Evolutionary conservation across 192 early-diverging fungal species (phyloP).

Genomic region (Glomus cerebriforme): DNA sequence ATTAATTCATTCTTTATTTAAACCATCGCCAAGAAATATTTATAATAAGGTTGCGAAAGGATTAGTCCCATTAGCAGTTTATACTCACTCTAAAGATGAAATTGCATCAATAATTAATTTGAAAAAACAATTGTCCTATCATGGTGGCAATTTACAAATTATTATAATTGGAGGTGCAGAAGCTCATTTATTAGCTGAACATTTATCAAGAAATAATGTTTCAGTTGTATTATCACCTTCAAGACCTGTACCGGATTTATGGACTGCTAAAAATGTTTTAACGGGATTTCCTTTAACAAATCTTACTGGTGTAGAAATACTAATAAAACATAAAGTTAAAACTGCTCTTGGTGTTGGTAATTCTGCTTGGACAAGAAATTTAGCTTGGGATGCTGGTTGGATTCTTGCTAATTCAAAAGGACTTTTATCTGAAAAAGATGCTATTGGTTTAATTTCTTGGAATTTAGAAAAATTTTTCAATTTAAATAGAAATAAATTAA

Average conservation of each 20-base stretch:
- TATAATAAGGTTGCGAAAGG: slow-evolving; percentile 48
- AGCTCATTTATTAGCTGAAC: slow-evolving; percentile 61
- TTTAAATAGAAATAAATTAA: slow-evolving; percentile 37
- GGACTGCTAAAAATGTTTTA: slow-evolving; percentile 61
- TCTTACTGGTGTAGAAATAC: slow-evolving; percentile 53
- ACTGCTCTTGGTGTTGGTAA: slow-evolving; percentile 55
- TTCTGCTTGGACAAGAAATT: slow-evolving; percentile 58
- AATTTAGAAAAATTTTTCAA: slow-evolving; percentile 70
- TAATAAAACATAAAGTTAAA: slow-evolving; percentile 62
- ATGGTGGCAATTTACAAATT: slow-evolving; percentile 45
- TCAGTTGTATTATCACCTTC: slow-evolving; percentile 67
- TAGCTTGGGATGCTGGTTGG: slow-evolving; percentile 83
- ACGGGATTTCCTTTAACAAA: slow-evolving; percentile 55
- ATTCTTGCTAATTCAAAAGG: slow-evolving; percentile 44
- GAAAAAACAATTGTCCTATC: slow-evolving; percentile 48
- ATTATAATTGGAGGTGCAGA: slow-evolving; percentile 69
- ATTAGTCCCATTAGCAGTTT: slow-evolving; percentile 51
- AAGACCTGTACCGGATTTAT: slow-evolving; percentile 64
- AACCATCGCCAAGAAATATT: slow-evolving; percentile 32
- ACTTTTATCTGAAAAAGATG: slow-evolving; percentile 57
- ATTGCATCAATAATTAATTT: slow-evolving; percentile 67
- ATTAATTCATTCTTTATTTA: slow-evolving; percentile 40
- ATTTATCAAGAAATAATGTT: slow-evolving; percentile 56
- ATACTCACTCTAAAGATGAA: slow-evolving; percentile 60
- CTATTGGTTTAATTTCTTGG: slow-evolving; percentile 70